Evolutionary conservation across 176 grass and related monocot species (phyloP).

Genomic region (Raddia guianensis): DNA sequence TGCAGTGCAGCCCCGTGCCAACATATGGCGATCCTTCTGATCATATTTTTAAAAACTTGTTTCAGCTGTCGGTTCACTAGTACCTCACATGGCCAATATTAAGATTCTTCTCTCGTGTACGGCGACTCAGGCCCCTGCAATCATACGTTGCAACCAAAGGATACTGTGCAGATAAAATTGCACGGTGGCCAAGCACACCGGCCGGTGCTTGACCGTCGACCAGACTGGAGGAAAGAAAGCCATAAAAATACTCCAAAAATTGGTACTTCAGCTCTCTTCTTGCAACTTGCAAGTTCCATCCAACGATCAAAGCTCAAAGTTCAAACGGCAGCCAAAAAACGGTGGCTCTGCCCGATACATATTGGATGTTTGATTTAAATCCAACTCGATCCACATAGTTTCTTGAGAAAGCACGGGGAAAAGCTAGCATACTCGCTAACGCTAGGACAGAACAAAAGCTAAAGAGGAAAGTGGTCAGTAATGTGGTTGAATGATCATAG

Average conservation of each 20-base stretch:
- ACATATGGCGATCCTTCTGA: background rate
- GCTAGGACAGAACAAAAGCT: constrained; percentile 46
- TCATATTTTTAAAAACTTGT: constrained; percentile 9
- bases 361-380: constrained; percentile 22
- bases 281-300: background rate
- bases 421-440: constrained; percentile 1
- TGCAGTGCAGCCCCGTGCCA: background rate
- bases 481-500: constrained; percentile 45
- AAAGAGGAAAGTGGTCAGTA: constrained; percentile 41
- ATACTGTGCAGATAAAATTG: background rate
- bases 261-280: background rate
- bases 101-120: background rate
- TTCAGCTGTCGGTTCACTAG: background rate
- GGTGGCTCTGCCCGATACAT: background rate
- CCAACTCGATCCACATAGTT: constrained; percentile 31
- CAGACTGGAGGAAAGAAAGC: background rate
- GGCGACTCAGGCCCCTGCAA: background rate
- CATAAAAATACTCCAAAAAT: constrained; percentile 23
- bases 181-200: background rate
- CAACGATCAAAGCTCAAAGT: background rate
- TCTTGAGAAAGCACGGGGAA: constrained; percentile 45
- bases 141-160: background rate
- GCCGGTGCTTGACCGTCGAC: constrained; percentile 24
- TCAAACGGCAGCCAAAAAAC: background rate
- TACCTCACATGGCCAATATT: background rate